These are phyloP conservation scores for Trichophyton equinum DNA, from an alignment of 2,329 filamentous ascomycete genomes.

Conservation along the genomic window DNA sequence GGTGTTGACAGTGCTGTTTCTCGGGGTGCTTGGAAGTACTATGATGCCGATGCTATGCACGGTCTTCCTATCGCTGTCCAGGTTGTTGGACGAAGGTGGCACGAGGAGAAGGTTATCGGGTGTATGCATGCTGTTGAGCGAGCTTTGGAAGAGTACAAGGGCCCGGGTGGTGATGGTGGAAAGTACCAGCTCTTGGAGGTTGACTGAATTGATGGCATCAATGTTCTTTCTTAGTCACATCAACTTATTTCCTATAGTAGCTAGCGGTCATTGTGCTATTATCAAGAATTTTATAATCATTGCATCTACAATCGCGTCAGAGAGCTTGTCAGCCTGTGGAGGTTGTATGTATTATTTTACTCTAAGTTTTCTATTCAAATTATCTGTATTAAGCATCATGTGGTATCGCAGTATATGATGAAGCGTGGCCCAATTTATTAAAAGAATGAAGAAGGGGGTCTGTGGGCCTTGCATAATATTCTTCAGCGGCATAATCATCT, in stretches of 20 bases:
- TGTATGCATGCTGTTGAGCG: conserved; percentile 69
- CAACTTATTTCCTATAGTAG: neutral
- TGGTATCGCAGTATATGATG: neutral
- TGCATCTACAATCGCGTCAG: neutral
- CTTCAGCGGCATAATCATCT: neutral
- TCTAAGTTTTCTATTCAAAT: neutral
- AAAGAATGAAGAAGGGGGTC: neutral
- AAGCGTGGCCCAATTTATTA: neutral
- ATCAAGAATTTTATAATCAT: neutral
- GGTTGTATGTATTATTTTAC: neutral
- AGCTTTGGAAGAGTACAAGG: conserved; percentile 45
- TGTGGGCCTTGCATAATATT: neutral
- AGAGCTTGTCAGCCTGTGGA: neutral
- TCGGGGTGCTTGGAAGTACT: conserved; percentile 70
- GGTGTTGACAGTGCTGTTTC: conserved; percentile 63
- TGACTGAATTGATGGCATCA: conserved; percentile 17
- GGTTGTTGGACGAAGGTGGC: conserved; percentile 62
- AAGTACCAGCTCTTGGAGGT: conserved; percentile 28
- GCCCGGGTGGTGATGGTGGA: conserved; percentile 23
- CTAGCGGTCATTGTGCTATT: neutral
- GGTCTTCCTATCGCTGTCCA: conserved; percentile 80
- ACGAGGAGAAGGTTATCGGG: conserved; percentile 78
- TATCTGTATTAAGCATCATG: neutral
- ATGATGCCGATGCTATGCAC: conserved; percentile 71
- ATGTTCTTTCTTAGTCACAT: neutral